Evolutionary conservation across 306 rosid species (phyloP), one percentile per base, ranked within the genome.

Genomic region (Fragaria nilgerrensis): DNA sequence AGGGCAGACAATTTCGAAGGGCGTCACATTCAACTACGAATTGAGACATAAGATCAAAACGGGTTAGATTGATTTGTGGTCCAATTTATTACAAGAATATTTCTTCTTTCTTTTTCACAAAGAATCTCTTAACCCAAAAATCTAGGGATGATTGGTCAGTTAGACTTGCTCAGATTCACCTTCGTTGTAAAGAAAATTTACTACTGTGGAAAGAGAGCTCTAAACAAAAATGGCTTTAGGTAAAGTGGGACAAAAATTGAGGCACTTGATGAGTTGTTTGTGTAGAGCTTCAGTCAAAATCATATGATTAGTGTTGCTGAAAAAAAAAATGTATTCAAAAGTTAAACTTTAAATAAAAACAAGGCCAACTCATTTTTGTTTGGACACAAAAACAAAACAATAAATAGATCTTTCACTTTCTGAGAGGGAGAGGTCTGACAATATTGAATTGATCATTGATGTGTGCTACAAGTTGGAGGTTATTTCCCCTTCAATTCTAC

Each of bases 1-100:
- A 70, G 25, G 65, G 74, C 36, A 9, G 64, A 59, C 79, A 76
- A 65, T 17, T 53, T 16, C 34, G 69, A 72, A 69, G 55, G 39
- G n/a, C 27, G 84, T 82, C 78, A 56, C 70, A 27, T 73, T 75
- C 85, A 70, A 72, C 75, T 34, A n/a, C 70, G 63, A 77, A 78
- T 72, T 72, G 52, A 49, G 78, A 81, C 76, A 29, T 22, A 32
- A 77, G 44, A 75, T 75, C 2, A 50, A 50, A 52, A 17, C 59
- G 72, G 76, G 49, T 72, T 27, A 68, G 62, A 68, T 72, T 75
- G 59, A 36, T 9, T n/a, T 44, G 72, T 79, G 84, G 89, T 77
- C 85, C 78, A 69, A 16, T 77, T 72, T 61, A 45, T 55, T 7
- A n/a, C 68, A 19, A 52, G 52, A 71, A 52, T 70, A 34, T 3